Evolutionary conservation across 2,329 filamentous ascomycete genomes (phyloP).

Genomic region (Colletotrichum trifolii): DNA sequence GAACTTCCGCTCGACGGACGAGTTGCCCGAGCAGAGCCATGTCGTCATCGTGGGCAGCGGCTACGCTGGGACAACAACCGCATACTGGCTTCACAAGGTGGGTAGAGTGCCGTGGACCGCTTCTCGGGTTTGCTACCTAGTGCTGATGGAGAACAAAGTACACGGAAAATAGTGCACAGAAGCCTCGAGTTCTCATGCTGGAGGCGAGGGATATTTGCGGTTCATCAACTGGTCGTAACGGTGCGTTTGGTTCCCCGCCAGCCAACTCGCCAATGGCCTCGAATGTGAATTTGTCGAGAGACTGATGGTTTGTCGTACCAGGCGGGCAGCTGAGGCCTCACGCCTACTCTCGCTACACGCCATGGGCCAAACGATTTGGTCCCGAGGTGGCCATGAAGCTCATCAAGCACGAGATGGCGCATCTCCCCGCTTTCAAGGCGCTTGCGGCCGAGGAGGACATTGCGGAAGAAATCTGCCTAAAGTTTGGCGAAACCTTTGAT

Average conservation of each 20-base stretch:
- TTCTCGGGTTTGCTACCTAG: neutral
- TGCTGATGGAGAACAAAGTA: neutral
- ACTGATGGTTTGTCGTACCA: neutral
- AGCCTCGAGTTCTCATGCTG: conserved; percentile 44
- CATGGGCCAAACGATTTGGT: conserved; percentile 37
- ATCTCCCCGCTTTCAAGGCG: conserved; percentile 32
- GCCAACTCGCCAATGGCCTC: too few relatives aligned
- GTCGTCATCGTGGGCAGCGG: conserved; percentile 61
- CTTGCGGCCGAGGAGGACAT: neutral
- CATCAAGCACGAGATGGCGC: conserved; percentile 39
- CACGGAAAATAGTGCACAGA: neutral
- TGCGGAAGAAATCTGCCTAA: neutral
- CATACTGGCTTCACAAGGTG: conserved; percentile 51
- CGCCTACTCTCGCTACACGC: conserved; percentile 37
- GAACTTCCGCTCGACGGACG: conserved; percentile 50
- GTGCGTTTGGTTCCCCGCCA: conserved; percentile 13
- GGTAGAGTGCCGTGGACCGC: neutral
- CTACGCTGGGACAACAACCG: conserved; percentile 55
- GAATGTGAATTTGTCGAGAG: too few relatives aligned
- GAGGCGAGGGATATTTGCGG: conserved; percentile 50
- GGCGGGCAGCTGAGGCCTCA: conserved; percentile 40
- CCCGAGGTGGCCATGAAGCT: conserved; percentile 39
- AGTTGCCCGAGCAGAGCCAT: conserved; percentile 52
- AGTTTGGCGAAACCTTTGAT: conserved; percentile 10
- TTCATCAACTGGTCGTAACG: conserved; percentile 52